These are phyloP conservation scores for Cyamopsis tetragonoloba DNA, from an alignment of 306 rosid genomes.

Conservation along the genomic window DNA sequence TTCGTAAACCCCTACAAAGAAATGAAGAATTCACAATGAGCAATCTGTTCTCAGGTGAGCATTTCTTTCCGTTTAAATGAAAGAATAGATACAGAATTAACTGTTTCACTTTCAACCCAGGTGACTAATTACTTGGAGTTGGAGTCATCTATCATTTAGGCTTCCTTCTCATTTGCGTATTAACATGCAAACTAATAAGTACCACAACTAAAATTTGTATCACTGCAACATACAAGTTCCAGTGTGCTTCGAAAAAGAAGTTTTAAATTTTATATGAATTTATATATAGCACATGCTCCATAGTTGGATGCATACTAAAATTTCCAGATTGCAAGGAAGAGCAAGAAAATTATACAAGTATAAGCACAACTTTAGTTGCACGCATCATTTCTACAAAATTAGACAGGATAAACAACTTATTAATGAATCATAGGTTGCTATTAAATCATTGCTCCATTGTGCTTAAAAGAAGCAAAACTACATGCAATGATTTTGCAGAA, in stretches of 20 bases:
- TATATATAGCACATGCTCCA: not conserved
- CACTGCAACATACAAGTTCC: not conserved
- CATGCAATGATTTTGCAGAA: not conserved
- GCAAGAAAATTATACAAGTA: not conserved
- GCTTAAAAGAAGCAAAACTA: conserved; percentile 8
- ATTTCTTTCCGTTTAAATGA: not conserved
- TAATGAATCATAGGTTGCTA: not conserved
- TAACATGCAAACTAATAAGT: not conserved
- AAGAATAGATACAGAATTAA: not conserved
- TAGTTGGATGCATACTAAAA: not conserved
- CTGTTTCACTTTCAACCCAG: not conserved
- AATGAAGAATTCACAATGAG: conserved; percentile 9
- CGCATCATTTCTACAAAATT: too few relatives aligned
- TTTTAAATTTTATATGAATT: not conserved
- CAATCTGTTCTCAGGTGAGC: not conserved
- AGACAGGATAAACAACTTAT: conserved; percentile 4
- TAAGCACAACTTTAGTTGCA: not conserved
- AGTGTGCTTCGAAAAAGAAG: not conserved
- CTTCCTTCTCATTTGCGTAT: not conserved
- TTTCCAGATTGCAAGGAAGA: not conserved
- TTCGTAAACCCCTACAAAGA: conserved; percentile 78
- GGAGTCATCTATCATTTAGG: not conserved
- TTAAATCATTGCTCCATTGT: not conserved
- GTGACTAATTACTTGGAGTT: not conserved
- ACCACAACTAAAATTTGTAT: not conserved